Evolutionary conservation across 805 yeast genomes (phyloP).

Genomic region (Metschnikowia dekortorum): DNA sequence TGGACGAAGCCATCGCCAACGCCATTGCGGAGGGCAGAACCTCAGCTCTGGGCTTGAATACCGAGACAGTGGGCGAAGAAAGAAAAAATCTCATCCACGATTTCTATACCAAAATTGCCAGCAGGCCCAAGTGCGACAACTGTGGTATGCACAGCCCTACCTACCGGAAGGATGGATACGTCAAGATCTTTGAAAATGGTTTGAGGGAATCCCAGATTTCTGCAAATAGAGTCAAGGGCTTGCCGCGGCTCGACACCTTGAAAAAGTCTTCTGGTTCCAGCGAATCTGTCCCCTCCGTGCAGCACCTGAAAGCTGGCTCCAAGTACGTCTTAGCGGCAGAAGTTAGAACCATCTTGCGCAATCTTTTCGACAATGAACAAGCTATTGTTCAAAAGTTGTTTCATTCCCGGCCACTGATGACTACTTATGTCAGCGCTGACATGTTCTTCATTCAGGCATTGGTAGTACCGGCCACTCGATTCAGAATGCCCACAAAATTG

Average conservation of each 20-base stretch:
- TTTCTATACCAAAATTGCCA: slow-evolving; percentile 65
- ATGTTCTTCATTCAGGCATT: slow-evolving; percentile 85
- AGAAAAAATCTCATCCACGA: slow-evolving; percentile 71
- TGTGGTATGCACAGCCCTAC: slow-evolving; percentile 95
- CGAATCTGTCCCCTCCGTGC: slow-evolving; percentile 45
- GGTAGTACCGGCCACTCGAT: slow-evolving; percentile 94
- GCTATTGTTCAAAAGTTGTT: slow-evolving; percentile 65
- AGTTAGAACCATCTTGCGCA: slow-evolving; percentile 69
- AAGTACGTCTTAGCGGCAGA: slow-evolving; percentile 87
- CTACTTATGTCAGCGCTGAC: slow-evolving; percentile 56
- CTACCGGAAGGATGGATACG: slow-evolving; percentile 90
- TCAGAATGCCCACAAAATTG: slow-evolving; percentile 91
- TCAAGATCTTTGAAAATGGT: slow-evolving; percentile 87
- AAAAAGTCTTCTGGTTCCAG: slow-evolving; percentile 17
- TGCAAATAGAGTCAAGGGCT: slow-evolving; percentile 80
- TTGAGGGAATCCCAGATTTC: slow-evolving; percentile 75
- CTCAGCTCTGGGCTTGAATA: slow-evolving; percentile 59
- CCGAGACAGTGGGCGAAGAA: slow-evolving; percentile 84
- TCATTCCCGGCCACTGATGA: slow-evolving; percentile 69
- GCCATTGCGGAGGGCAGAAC: slow-evolving; percentile 78
- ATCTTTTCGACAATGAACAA: slow-evolving; percentile 73
- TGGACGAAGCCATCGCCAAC: slow-evolving; percentile 60
- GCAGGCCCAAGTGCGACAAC: slow-evolving; percentile 88
- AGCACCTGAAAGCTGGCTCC: slow-evolving; percentile 60
- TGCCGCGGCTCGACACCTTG: slow-evolving; percentile 67